A percentile compares a stretch with the other conserved stretches of the same genome.
phyloP scores from a whole-genome alignment of 768 basidiomycete genomes.

The Leccinum longicurvipes region DNA sequence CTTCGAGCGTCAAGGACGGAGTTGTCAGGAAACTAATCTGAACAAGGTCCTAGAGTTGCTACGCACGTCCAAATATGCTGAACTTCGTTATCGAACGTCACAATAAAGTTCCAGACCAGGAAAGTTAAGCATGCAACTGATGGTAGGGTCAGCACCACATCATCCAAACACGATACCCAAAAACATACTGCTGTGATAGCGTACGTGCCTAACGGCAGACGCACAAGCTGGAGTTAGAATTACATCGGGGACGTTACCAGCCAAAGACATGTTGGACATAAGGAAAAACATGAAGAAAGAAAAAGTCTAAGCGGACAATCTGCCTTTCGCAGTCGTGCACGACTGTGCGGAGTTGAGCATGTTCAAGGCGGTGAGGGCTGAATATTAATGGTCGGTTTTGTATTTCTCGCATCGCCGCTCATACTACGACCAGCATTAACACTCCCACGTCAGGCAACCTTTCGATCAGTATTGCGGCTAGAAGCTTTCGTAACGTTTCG shows the following conservation, averaged over 20 bases:
- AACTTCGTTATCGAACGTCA: conserved; percentile 19
- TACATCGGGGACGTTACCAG: neutral
- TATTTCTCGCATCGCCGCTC: neutral
- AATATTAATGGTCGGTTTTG: neutral
- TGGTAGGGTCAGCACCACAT: neutral
- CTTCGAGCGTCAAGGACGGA: conserved; percentile 5
- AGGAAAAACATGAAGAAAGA: conserved; percentile 1
- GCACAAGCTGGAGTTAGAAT: neutral
- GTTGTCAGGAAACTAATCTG: neutral
- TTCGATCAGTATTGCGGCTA: neutral
- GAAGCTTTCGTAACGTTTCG: neutral
- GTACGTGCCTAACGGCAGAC: conserved; percentile 5
- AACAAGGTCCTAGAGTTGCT: neutral
- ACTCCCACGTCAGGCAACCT: conserved; percentile 1
- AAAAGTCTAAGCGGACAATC: neutral
- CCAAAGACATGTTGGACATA: neutral
- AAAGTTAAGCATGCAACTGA: conserved; percentile 14
- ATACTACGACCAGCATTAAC: neutral
- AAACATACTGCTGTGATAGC: conserved; percentile 12
- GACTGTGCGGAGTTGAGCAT: neutral
- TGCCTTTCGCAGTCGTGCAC: neutral
- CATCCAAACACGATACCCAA: too few species aligned
- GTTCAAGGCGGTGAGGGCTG: neutral
- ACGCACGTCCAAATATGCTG: conserved; percentile 17
- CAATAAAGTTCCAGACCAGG: conserved; percentile 11